Percentiles rank a stretch among this genome's conserved stretches.
Conservation (phyloP, 345 rosid genomes). For the Gossypioides kirkii region DNA sequence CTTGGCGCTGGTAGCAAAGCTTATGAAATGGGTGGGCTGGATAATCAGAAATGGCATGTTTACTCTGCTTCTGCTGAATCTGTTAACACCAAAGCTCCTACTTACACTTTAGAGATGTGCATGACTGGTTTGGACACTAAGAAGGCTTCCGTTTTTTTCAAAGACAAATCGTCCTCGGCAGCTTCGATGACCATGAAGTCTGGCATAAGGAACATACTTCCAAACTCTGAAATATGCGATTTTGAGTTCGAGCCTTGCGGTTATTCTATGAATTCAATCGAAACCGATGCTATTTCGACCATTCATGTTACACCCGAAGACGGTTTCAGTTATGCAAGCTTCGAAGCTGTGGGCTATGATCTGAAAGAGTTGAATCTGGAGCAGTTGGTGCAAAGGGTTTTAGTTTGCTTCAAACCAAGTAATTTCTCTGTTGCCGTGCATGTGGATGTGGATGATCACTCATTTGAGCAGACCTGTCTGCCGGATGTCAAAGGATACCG, state of each 20-base stretch:
- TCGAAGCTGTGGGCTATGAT: constrained; percentile 64
- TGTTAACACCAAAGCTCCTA: constrained; percentile 14
- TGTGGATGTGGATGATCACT: constrained; percentile 20
- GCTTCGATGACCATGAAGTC: constrained; percentile 53
- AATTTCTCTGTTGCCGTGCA: too few species aligned
- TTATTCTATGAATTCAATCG: constrained; percentile 73
- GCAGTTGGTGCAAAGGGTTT: constrained; percentile 47
- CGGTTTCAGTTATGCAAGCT: constrained; percentile 80
- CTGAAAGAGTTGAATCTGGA: constrained; percentile 28
- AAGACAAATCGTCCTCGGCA: constrained; percentile 40
- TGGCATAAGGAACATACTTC: constrained; percentile 71
- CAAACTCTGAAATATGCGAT: constrained; percentile 61
- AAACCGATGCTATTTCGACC: constrained; percentile 65
- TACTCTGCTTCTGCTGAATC: constrained; percentile 54
- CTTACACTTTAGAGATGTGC: constrained; percentile 76
- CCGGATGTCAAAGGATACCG: constrained; percentile 45
- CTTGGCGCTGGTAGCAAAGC: constrained; percentile 57
- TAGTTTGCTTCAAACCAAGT: constrained; percentile 54
- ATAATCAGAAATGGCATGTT: constrained; percentile 63
- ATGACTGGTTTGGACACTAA: constrained; percentile 67
- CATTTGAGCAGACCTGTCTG: constrained; percentile 21
- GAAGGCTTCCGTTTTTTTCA: constrained; percentile 53
- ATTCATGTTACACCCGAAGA: constrained; percentile 82
- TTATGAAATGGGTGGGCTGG: constrained; percentile 50
- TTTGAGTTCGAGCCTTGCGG: constrained; percentile 80